Evolutionary conservation across 495 filamentous ascomycete species (phyloP), one percentile per base, ranked within the genome.

Genomic region (Aspergillus conjunctus): DNA sequence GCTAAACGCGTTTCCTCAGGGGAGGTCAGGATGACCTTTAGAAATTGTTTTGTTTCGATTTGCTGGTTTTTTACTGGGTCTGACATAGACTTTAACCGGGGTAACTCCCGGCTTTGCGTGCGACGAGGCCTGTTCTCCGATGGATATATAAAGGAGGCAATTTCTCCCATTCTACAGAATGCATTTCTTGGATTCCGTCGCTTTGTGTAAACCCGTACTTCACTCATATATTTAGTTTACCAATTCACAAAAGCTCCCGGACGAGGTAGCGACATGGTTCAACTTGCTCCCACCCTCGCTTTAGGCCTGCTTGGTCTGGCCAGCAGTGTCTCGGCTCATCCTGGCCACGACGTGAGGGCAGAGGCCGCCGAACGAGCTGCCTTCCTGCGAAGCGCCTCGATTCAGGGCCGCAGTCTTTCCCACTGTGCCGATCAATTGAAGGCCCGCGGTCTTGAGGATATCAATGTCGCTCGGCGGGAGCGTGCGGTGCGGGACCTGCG

Each of bases 351-450:
- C 58, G 54, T 72, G 55, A 63, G 62, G 31, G 68, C 72, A 12
- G 78, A 81, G 59, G 62, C 71, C 30, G 71, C 70, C 11, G 75
- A 79, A 64, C 68, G 34, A 8, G 34, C 71, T 30, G 65, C 67
- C 0, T 80, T 76, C 62, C 63, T 82, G 54, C 64, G 69, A 53
- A 58, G 53, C 18, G 61, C 68, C 1, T 57, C 59, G 11, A 14
- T 74, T 11, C 68, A 74, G 44, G 62, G 71, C 22, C 73, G 71
- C 50, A 75, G 77, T 48, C 71, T 81, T 26, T 53, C 61, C 31
- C 77, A 81, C 62, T 84, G 81, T 65, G 73, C 79, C 31, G 68
- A 69, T 2, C 73, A 78, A 67, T 64, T 84, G 44, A 77, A 71
- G 66, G 77, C 77, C 11, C 76, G 79, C 33, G 81, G 81, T 39